Evolutionary conservation across 176 grass and related monocot species (phyloP).

Genomic region (Tillandsia fasciculata): DNA sequence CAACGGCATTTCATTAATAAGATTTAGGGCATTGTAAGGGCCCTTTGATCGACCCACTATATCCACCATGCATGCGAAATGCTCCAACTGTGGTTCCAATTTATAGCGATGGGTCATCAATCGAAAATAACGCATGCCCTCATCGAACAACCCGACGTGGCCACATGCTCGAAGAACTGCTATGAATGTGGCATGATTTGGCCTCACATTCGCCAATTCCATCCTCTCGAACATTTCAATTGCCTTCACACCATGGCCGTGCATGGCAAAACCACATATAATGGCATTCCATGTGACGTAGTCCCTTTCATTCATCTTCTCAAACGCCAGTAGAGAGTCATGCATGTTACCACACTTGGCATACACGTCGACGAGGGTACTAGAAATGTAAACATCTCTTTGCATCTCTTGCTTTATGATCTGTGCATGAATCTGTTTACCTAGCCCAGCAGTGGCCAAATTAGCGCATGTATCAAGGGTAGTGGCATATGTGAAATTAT

Average conservation of each 20-base stretch:
- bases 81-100: slow-evolving; percentile 71
- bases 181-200: slow-evolving; percentile 75
- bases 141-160: slow-evolving; percentile 63
- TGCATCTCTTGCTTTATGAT: slow-evolving; percentile 67
- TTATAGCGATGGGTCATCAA: slow-evolving; percentile 49
- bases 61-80: slow-evolving; percentile 87
- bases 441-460: slow-evolving; percentile 59
- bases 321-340: slow-evolving; percentile 46
- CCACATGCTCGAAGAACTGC: slow-evolving; percentile 76
- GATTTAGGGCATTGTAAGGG: slow-evolving; percentile 43
- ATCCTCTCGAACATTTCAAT: slow-evolving; percentile 77
- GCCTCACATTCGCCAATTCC: slow-evolving; percentile 58
- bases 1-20: slow-evolving; percentile 61
- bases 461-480: slow-evolving; percentile 76
- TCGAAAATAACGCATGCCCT: slow-evolving; percentile 56
- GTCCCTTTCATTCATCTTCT: slow-evolving; percentile 52
- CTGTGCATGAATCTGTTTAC: slow-evolving; percentile 74
- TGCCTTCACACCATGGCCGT: slow-evolving; percentile 68
- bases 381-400: slow-evolving; percentile 69
- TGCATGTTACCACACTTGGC: slow-evolving; percentile 66
- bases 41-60: slow-evolving; percentile 67
- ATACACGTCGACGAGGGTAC: slow-evolving; percentile 83
- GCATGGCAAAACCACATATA: slow-evolving; percentile 71
- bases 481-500: slow-evolving; percentile 70
- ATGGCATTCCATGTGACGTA: slow-evolving; percentile 85